Conservation (phyloP, 257 asterid species). For the Solanum dulcamara region DNA sequence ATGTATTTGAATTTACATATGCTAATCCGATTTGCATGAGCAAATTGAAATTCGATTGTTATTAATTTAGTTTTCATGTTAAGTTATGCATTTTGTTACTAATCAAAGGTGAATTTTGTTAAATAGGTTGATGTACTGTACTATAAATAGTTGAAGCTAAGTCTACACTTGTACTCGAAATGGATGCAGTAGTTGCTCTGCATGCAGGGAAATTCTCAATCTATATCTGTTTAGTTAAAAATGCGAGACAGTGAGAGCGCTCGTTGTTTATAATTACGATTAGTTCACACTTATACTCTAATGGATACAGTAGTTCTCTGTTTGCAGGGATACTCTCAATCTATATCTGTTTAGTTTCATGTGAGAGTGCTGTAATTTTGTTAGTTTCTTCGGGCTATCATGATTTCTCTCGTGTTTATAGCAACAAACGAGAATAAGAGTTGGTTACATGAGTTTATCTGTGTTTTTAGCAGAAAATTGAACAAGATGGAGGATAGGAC, state of each 20-base stretch:
- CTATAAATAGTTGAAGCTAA: background rate
- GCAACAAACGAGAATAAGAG: background rate
- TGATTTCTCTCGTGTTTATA: background rate
- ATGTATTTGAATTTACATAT: background rate
- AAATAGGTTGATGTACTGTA: background rate
- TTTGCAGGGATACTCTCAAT: background rate
- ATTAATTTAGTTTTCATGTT: background rate
- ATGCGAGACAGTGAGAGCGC: slow-evolving; percentile 2
- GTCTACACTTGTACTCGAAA: background rate
- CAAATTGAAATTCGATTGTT: background rate
- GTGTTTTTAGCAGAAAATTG: background rate
- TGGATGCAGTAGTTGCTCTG: background rate
- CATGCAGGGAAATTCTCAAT: background rate
- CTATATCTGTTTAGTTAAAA: background rate
- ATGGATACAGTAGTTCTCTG: background rate
- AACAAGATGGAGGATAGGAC: background rate
- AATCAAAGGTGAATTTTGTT: background rate
- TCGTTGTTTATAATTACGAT: background rate
- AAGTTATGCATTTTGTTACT: background rate
- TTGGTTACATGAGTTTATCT: background rate
- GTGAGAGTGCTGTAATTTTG: background rate
- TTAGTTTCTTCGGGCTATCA: background rate
- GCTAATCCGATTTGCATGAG: background rate
- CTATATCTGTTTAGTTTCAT: background rate
- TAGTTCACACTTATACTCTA: background rate